Percentiles rank a stretch among this genome's conserved stretches.
These are phyloP conservation scores for Secale cereale DNA, from an alignment of 176 grass and related monocot genomes.

Conservation along the genomic window DNA sequence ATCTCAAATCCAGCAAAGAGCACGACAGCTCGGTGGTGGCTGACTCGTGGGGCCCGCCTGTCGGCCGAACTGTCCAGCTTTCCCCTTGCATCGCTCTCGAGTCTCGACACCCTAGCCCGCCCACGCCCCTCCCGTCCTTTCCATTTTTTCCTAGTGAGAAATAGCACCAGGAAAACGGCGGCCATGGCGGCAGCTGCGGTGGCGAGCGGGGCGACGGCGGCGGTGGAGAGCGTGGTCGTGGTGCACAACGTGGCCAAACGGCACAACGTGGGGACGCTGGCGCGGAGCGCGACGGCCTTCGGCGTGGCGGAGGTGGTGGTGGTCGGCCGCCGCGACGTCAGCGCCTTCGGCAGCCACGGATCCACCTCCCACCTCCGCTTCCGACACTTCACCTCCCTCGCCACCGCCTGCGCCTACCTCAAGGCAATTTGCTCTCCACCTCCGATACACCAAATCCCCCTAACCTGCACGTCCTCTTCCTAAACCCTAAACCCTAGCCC, in stretches of 20 bases:
- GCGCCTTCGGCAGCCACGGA: conserved; percentile 84
- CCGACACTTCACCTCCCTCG: conserved; percentile 64
- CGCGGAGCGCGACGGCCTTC: conserved; percentile 75
- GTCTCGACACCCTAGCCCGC: not conserved
- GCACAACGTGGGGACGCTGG: conserved; percentile 87
- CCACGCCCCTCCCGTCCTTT: not conserved
- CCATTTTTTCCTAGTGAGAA: not conserved
- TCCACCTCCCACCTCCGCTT: conserved; percentile 81
- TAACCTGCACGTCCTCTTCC: not conserved
- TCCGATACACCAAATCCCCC: not conserved
- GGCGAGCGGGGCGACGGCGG: not conserved
- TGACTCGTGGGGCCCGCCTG: not conserved
- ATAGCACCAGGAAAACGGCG: not conserved
- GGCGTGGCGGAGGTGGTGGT: conserved; percentile 80
- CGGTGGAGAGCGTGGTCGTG: conserved; percentile 57
- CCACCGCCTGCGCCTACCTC: conserved; percentile 60
- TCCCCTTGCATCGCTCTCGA: not conserved
- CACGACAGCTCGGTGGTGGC: not conserved
- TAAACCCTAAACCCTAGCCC: conserved; percentile 32
- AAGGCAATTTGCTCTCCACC: conserved; percentile 28
- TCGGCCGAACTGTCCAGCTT: not conserved
- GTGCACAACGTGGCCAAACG: conserved; percentile 90
- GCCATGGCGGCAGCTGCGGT: conserved; percentile 20
- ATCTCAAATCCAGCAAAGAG: too few relatives aligned
- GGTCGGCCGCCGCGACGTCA: conserved; percentile 82